These are phyloP conservation scores for Metschnikowia chrysomelidarum DNA, from an alignment of 805 yeast genomes.

Conservation along the genomic window DNA sequence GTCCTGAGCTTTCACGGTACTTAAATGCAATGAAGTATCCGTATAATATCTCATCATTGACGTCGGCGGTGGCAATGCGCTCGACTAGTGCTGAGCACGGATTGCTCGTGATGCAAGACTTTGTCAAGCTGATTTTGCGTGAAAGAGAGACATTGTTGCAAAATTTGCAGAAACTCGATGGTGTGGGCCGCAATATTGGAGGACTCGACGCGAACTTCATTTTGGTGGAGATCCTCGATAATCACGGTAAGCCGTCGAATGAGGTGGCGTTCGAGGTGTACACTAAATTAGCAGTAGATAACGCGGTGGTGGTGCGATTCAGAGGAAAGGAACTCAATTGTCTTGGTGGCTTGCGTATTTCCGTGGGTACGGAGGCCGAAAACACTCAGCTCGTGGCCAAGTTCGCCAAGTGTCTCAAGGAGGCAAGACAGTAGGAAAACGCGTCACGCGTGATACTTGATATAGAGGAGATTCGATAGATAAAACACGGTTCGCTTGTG, in stretches of 20 bases:
- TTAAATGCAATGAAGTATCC: constrained; percentile 95
- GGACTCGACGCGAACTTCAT: constrained; percentile 85
- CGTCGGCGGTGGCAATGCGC: constrained; percentile 71
- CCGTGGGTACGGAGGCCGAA: constrained; percentile 82
- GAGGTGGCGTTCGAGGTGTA: constrained; percentile 66
- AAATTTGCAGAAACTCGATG: constrained; percentile 53
- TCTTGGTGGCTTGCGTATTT: constrained; percentile 79
- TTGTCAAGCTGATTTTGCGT: constrained; percentile 46
- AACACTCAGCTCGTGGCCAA: constrained; percentile 55
- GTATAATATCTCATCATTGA: constrained; percentile 81
- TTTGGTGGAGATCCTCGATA: constrained; percentile 66
- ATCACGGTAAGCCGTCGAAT: constrained; percentile 62
- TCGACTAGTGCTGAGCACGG: constrained; percentile 60
- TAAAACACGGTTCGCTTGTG: no score
- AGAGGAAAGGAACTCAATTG: constrained; percentile 92
- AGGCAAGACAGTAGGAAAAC: constrained; percentile 10
- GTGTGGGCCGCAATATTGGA: constrained; percentile 76
- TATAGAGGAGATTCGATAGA: no score
- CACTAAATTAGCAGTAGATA: constrained; percentile 63
- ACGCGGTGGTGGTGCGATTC: constrained; percentile 82
- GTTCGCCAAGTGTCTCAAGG: constrained; percentile 32
- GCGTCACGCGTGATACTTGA: no score
- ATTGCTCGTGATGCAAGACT: constrained; percentile 54
- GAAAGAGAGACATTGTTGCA: constrained; percentile 58
- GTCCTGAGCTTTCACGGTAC: constrained; percentile 60